A percentile compares a stretch with the other conserved stretches of the same genome.
phyloP scores from a whole-genome alignment of 257 asterid species.

The Plectranthus barbatus region DNA sequence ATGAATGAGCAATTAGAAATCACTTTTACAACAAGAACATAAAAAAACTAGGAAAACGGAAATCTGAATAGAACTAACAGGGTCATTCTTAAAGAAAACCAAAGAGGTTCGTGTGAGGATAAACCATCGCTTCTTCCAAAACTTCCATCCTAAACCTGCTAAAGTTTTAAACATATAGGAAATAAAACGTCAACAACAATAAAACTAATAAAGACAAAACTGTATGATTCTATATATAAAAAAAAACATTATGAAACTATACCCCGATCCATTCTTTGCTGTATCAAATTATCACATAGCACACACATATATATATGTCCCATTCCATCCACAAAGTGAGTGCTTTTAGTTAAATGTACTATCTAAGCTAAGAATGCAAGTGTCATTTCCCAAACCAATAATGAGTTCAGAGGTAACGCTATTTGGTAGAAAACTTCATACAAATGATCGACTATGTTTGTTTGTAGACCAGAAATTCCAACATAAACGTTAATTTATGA shows the following conservation, averaged over 20 bases:
- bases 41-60: conserved; percentile 2
- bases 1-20: neutral
- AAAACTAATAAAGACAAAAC: neutral
- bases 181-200: conserved; percentile 1
- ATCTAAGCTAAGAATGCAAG: no score
- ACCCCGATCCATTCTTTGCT: neutral
- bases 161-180: conserved; percentile 10
- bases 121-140: conserved; percentile 96
- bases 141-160: conserved; percentile 97
- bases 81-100: conserved; percentile 93
- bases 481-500: no score
- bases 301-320: neutral
- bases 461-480: no score
- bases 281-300: neutral
- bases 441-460: no score
- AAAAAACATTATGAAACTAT: neutral
- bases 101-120: conserved; percentile 93
- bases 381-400: no score
- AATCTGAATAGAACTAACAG: conserved; percentile 46
- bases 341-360: neutral
- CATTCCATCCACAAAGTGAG: neutral
- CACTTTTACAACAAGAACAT: neutral
- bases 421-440: no score
- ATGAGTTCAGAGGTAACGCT: no score
- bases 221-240: neutral